Percentiles rank a stretch among this genome's conserved stretches.
These are phyloP conservation scores for Aspergillus bridgeri DNA, from an alignment of 495 filamentous ascomycete species.

Conservation along the genomic window DNA sequence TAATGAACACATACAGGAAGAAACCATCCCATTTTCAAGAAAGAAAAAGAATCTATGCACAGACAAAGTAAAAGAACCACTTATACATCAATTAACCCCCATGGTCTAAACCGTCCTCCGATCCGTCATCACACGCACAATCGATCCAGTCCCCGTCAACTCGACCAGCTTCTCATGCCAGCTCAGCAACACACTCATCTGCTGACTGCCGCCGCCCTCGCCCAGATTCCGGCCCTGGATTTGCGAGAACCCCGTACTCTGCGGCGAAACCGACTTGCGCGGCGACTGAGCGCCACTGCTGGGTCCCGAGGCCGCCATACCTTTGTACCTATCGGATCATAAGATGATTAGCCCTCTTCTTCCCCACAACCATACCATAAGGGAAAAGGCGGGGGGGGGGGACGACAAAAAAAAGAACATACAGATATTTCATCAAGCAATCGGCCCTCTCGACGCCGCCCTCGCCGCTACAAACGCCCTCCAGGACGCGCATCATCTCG, in stretches of 20 bases:
- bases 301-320: slow-evolving; percentile 59
- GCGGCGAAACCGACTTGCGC: slow-evolving; percentile 62
- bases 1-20: slow-evolving; percentile 15
- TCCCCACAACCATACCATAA: background rate
- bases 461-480: slow-evolving; percentile 65
- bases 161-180: slow-evolving; percentile 97
- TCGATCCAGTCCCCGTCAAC: slow-evolving; percentile 79
- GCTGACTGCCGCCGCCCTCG: slow-evolving; percentile 74
- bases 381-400: slow-evolving; percentile 7
- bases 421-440: slow-evolving; percentile 54
- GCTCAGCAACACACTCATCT: slow-evolving; percentile 89
- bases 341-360: background rate
- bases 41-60: background rate
- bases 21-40: background rate
- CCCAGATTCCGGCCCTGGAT: slow-evolving; percentile 64
- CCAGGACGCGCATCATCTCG: slow-evolving; percentile 83
- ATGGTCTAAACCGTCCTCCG: slow-evolving; percentile 67
- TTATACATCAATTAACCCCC: background rate
- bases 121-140: slow-evolving; percentile 89
- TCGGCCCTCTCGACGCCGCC: slow-evolving; percentile 65
- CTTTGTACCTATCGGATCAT: slow-evolving; percentile 62
- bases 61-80: slow-evolving; percentile 10
- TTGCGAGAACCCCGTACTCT: slow-evolving; percentile 84
- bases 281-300: slow-evolving; percentile 33
- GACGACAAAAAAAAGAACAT: slow-evolving; percentile 24